These are phyloP conservation scores for Gnetum montanum DNA, from an alignment of 75 land plant species.

Conservation along the genomic window DNA sequence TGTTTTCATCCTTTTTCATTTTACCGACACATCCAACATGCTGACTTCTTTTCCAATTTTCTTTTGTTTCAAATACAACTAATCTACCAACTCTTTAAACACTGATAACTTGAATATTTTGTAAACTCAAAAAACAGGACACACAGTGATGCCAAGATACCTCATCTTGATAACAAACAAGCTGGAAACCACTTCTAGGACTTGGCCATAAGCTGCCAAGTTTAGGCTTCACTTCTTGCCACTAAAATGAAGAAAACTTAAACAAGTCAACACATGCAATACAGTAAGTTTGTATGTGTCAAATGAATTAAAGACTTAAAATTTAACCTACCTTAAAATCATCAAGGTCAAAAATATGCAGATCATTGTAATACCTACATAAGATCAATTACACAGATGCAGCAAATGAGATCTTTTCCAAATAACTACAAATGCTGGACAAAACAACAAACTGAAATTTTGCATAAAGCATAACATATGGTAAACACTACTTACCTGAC, in stretches of 20 bases:
- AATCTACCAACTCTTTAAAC: no score
- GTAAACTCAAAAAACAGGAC: no score
- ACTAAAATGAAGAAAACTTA: no score
- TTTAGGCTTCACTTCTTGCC: conserved; percentile 96
- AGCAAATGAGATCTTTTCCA: not conserved
- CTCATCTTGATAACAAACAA: conserved; percentile 85
- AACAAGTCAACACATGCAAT: no score
- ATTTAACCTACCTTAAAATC: conserved; percentile 82
- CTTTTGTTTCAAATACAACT: no score
- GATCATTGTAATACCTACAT: conserved; percentile 93
- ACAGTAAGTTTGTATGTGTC: no score
- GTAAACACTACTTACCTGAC: conserved; percentile 65
- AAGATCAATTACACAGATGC: not conserved
- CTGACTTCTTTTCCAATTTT: no score
- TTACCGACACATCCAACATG: no score
- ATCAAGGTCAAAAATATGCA: conserved; percentile 92
- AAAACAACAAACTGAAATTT: not conserved
- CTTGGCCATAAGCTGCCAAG: conserved; percentile 87
- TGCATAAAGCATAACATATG: conserved; percentile 1
- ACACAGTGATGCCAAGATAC: no score
- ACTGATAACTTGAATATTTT: no score
- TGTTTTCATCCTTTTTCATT: no score
- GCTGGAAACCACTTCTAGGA: conserved; percentile 93
- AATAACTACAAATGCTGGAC: not conserved
- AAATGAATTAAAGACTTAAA: no score